Evolutionary conservation across 345 rosid species (phyloP), one percentile per base, ranked within the genome.

Genomic region (Eucalyptus albens): DNA sequence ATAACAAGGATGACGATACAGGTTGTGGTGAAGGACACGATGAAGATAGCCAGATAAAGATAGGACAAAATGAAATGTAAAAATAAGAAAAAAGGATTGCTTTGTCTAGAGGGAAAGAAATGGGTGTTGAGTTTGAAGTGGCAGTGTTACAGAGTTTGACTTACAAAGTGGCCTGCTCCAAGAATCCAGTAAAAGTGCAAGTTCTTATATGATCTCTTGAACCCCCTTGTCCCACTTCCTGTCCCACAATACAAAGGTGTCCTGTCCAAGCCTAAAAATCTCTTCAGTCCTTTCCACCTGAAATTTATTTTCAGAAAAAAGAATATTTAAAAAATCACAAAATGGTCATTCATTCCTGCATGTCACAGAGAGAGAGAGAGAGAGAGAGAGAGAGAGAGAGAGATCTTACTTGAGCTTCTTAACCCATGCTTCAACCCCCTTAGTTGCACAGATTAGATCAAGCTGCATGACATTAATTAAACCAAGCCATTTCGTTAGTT

Each of bases 101-200:
- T 45, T 45, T 86, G 27, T 31, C 40, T 5, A 27, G 31, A 86
- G 31, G 40, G 24, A 50, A 50, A 86, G 24, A 86, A 82, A 82
- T 82, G 31, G n/a, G 51, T 21, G 37, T 40, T n/a, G 21, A 8
- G 37, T 65, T 65, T n/a, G 55, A 82, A 47, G 50, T 82, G 86
- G 49, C 15, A n/a, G 33, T 14, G 77, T 86, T 86, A 31, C 8
- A 50, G 9, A 86, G 42, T 87, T 85, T 86, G 88, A 90, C 98
- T 96, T 94, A 97, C 99, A 92, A 95, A 97, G 91, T 97, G 99
- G 86, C 99, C 99, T n/a, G 99, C 98, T 86, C 95, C 95, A 88
- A 97, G 98, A 92, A 97, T 95, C 99, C 99, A 97, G 89, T 93
- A 97, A 24, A 97, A 97, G 55, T 93, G 96, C 22, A 97, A 91